Evolutionary conservation across 345 rosid genomes (phyloP).

Genomic region (Brassica nigra): DNA sequence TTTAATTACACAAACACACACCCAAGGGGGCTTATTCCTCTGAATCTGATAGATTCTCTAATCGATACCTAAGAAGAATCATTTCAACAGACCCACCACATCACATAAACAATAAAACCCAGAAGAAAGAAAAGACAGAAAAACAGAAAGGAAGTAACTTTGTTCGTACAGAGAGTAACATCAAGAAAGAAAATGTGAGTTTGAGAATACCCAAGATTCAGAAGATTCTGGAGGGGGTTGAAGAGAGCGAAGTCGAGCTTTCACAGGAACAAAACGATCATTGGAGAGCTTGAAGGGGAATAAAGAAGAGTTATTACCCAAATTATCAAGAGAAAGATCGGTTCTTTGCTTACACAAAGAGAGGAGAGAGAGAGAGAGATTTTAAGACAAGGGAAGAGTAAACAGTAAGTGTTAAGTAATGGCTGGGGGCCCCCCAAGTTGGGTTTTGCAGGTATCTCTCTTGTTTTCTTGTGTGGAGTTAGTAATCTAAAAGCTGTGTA

Average conservation of each 20-base stretch:
- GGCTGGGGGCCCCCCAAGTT: conserved; percentile 37
- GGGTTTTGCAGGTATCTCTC: conserved; percentile 42
- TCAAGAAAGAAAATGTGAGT: conserved; percentile 1
- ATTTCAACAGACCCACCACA: not conserved
- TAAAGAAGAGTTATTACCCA: conserved; percentile 19
- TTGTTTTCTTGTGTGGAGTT: conserved; percentile 34
- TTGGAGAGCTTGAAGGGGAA: conserved; percentile 24
- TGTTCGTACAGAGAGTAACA: not conserved
- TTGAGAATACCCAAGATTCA: conserved; percentile 29
- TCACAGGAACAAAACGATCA: conserved; percentile 25
- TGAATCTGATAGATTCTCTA: conserved; percentile 33
- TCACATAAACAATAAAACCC: conserved; percentile 1
- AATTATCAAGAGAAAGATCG: conserved; percentile 32
- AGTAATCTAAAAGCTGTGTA: conserved; percentile 35
- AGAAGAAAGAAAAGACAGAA: not conserved
- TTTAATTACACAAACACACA: not conserved
- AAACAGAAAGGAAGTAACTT: not conserved
- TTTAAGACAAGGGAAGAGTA: not conserved
- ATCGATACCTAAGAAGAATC: conserved; percentile 27
- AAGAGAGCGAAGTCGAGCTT: not conserved
- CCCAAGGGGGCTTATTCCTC: conserved; percentile 10
- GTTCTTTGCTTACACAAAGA: conserved; percentile 36
- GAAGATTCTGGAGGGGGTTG: conserved; percentile 4
- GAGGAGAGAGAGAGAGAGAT: conserved; percentile 25
- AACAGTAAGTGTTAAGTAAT: conserved; percentile 28